Conservation (phyloP, 2,329 filamentous ascomycete species). For the Hypoxylon sp. region DNA sequence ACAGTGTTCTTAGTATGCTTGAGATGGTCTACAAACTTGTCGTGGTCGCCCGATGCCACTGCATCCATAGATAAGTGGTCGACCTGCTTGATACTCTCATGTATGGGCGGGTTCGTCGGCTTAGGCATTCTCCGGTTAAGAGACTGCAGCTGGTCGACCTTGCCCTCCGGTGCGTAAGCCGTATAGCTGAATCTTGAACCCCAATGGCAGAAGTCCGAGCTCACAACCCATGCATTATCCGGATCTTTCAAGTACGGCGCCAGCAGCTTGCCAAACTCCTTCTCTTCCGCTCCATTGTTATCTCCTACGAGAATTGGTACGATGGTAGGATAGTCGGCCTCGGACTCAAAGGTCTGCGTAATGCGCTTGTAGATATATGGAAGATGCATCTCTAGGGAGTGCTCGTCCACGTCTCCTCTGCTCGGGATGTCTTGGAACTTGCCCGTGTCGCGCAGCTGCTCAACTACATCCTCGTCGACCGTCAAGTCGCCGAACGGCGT, state of each 20-base stretch:
- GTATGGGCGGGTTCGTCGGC: slow-evolving; percentile 70
- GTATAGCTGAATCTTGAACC: slow-evolving; percentile 87
- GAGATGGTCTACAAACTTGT: slow-evolving; percentile 78
- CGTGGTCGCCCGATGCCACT: slow-evolving; percentile 81
- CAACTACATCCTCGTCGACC: slow-evolving; percentile 72
- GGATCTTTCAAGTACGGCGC: slow-evolving; percentile 83
- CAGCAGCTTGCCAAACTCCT: slow-evolving; percentile 76
- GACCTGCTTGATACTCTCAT: slow-evolving; percentile 85
- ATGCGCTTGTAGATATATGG: slow-evolving; percentile 90
- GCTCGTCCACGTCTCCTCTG: slow-evolving; percentile 82
- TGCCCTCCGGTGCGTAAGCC: slow-evolving; percentile 72
- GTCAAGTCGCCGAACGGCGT: slow-evolving; percentile 81
- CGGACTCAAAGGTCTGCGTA: slow-evolving; percentile 63
- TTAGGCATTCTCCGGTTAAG: slow-evolving; percentile 54
- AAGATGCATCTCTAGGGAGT: slow-evolving; percentile 96
- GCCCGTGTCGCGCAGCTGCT: slow-evolving; percentile 65
- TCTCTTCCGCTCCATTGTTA: slow-evolving; percentile 76
- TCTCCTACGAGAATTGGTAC: slow-evolving; percentile 90
- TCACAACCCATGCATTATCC: slow-evolving; percentile 86
- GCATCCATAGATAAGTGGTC: slow-evolving; percentile 88
- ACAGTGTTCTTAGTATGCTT: slow-evolving; percentile 87
- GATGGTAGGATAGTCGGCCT: slow-evolving; percentile 76
- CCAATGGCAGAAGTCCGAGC: slow-evolving; percentile 99
- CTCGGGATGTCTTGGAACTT: slow-evolving; percentile 76
- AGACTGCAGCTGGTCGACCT: slow-evolving; percentile 59